Evolutionary conservation across 2,329 filamentous ascomycete genomes (phyloP), one percentile per base, ranked within the genome.

Genomic region (Ascochyta koolunga): DNA sequence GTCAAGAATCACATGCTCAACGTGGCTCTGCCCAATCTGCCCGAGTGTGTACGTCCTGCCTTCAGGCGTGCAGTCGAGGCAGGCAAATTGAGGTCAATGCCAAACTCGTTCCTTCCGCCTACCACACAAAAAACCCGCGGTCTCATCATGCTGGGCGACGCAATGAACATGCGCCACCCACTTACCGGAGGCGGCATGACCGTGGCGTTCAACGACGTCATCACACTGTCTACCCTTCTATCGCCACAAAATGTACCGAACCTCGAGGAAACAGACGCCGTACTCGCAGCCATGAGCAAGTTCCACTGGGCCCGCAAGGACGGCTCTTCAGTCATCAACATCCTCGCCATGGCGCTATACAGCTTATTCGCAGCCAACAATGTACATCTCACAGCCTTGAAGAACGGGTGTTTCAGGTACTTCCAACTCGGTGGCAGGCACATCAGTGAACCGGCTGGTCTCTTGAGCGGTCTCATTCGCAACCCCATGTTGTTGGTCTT

Each of bases 121-220:
- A 83, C 86, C 0, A 89, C 89, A 56, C 89, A 90, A 70, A 83
- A 82, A 38, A 83, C 84, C 10, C 84, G 86, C 1, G 91, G 91
- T 4, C 78, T 96, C 56, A 82, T 96, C 42, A 80, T 99, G 31
- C 83, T 98, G 8, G 95, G 95, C 54, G 95, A 99, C 73, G 93
- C 95, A 13, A 88, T 96, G 83, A 99, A 99, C 80, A 99, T 99
- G 95, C 90, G 95, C n/a, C 95, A 99, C 77, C 95, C 95, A 1
- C 83, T 99, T 11, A 99, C 95, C 0, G 95, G 95, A 47, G 95
- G 95, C 62, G 95, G 95, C 66, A 99, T 99, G 95, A 98, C 93
- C 0, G 95, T 98, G 1, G 95, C 91, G 1, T 89, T 99, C 76
- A 96, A 93, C 77, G 95, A 99, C 70, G 93, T 90, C 1, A 83